A percentile compares a stretch with the other conserved stretches of the same genome.
Conservation (phyloP, 495 filamentous ascomycete species). For the Lineolata rhizophorae region DNA sequence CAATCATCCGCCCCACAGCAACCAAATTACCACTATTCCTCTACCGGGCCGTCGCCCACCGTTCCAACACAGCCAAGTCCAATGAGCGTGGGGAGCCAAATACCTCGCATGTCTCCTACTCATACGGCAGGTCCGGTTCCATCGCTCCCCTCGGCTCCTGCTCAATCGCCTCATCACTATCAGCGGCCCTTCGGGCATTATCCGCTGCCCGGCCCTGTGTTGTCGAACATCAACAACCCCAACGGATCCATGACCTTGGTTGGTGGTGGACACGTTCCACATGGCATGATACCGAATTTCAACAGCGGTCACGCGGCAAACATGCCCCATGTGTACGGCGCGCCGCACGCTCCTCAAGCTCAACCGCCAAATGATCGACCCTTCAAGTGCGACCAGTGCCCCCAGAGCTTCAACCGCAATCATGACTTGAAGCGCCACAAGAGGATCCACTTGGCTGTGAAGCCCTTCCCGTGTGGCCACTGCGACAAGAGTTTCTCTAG, state of each 20-base stretch:
- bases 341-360: constrained; percentile 23
- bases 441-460: constrained; percentile 82
- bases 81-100: constrained; percentile 29
- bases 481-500: constrained; percentile 95
- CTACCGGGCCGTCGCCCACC: constrained; percentile 27
- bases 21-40: constrained; percentile 29
- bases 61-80: constrained; percentile 33
- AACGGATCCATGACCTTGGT: constrained; percentile 46
- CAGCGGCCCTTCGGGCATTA: constrained; percentile 25
- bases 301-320: constrained; percentile 34
- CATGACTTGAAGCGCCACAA: constrained; percentile 95
- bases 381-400: constrained; percentile 85
- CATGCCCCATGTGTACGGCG: constrained; percentile 33
- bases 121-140: constrained; percentile 24
- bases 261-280: constrained; percentile 35
- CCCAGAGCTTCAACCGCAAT: constrained; percentile 87
- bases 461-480: constrained; percentile 77
- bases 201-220: constrained; percentile 41
- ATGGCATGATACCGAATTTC: constrained; percentile 25
- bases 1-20: constrained; percentile 46
- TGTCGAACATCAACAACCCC: constrained; percentile 58
- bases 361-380: constrained; percentile 50
- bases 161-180: constrained; percentile 26
- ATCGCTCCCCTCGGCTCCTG: constrained; percentile 24
- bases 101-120: constrained; percentile 28